Evolutionary conservation across 306 rosid genomes (phyloP), one percentile per base, ranked within the genome.

Genomic region (Lathyrus oleraceus): DNA sequence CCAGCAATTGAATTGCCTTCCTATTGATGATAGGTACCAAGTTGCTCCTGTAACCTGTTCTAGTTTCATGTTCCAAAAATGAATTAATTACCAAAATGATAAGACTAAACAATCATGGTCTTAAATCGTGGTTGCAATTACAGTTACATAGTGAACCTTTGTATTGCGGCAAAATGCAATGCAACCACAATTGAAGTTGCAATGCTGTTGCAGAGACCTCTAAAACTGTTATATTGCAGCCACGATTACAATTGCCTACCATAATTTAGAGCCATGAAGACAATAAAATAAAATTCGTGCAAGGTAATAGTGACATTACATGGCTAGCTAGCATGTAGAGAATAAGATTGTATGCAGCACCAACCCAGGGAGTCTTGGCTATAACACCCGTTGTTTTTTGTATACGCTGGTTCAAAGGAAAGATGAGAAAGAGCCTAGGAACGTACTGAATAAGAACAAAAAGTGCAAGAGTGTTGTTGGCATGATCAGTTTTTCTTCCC

Each of bases 251-350:
- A 19, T 19, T 52, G n/a, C 30, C 2, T 1, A 19, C 58, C 28
- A 8, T 10, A 16, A 19, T 52, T 20, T 52, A 19, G n/a, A 19
- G 10, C n/a, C n/a, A 52, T 20, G 28, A 51, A 51, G 58, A 20
- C 2, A 52, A 52, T 20, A 5, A 10, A 52, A 14, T 20, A 52
- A 52, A 20, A 20, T 19, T 4, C 0, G 27, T 52, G 61, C 38
- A 12, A 56, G 60, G 38, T 56, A 23, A 56, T 9, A 25, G 38
- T 25, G 13, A 27, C 38, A 56, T 56, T 88, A 92, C 98, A 68
- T 93, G 98, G 64, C 98, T 85, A 23, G 98, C 98, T 15, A 93
- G 84, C 84, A 88, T 70, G 87, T 88, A 93, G 38, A 90, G 94
- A 47, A 93, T 64, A 54, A 93, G 89, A 81, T 93, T 93, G 78